phyloP scores from a whole-genome alignment of 2,329 filamentous ascomycete genomes.

The Claviceps arundinis region DNA sequence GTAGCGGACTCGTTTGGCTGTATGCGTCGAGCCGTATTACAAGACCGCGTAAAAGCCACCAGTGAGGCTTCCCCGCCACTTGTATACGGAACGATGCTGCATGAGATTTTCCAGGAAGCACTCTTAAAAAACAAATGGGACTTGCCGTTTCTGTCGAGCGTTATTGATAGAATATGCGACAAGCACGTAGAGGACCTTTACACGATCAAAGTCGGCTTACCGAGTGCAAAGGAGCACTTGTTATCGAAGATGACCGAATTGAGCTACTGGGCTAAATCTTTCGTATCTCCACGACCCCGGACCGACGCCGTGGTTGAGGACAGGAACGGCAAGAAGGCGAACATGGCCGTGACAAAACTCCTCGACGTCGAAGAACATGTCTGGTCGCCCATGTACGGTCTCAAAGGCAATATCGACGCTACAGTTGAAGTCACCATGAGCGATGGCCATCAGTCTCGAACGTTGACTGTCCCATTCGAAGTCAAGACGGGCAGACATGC shows the following conservation, averaged over 20 bases:
- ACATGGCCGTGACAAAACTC: slow-evolving; percentile 81
- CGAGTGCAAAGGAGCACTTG: slow-evolving; percentile 65
- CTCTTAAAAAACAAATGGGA: slow-evolving; percentile 76
- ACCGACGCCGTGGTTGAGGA: slow-evolving; percentile 64
- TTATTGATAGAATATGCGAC: slow-evolving; percentile 57
- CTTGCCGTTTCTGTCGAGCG: slow-evolving; percentile 45
- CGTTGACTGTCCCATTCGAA: slow-evolving; percentile 81
- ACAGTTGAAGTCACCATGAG: slow-evolving; percentile 80
- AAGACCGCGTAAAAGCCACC: slow-evolving; percentile 88
- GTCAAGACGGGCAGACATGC: slow-evolving; percentile 86
- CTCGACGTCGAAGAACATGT: slow-evolving; percentile 96
- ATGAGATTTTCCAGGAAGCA: slow-evolving; percentile 90
- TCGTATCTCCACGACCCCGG: slow-evolving; percentile 60
- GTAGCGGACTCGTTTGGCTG: slow-evolving; percentile 95
- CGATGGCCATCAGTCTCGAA: slow-evolving; percentile 52
- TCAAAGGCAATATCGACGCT: slow-evolving; percentile 96
- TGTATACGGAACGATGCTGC: slow-evolving; percentile 84
- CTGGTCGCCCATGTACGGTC: slow-evolving; percentile 93
- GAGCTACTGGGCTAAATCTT: slow-evolving; percentile 69
- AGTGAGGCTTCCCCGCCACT: slow-evolving; percentile 67
- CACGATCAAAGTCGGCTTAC: slow-evolving; percentile 63
- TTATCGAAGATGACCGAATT: slow-evolving; percentile 72
- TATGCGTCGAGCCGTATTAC: slow-evolving; percentile 77
- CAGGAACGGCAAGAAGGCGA: slow-evolving; percentile 60
- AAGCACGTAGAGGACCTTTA: slow-evolving; percentile 83